Conservation (phyloP, 2,329 filamentous ascomycete genomes). For the Tolypocladium guangdongense region DNA sequence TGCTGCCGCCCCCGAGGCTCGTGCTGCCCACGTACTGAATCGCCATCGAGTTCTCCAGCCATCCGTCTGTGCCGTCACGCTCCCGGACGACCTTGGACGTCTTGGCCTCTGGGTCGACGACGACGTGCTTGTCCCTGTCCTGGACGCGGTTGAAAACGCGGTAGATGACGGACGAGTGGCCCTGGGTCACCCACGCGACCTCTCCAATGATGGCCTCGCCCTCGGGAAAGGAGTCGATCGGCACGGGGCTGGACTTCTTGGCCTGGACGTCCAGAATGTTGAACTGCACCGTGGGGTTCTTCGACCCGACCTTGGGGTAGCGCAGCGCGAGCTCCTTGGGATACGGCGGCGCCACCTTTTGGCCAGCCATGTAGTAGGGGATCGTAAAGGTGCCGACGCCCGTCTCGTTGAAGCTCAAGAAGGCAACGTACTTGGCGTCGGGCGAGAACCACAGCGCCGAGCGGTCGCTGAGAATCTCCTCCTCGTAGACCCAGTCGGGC, state of each 20-base stretch:
- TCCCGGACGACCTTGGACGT: constrained; percentile 39
- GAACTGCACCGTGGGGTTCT: constrained; percentile 53
- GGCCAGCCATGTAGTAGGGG: constrained; percentile 53
- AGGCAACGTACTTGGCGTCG: constrained; percentile 78
- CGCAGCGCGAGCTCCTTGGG: constrained; percentile 51
- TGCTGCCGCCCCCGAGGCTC: constrained; percentile 22
- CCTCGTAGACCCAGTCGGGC: constrained; percentile 76
- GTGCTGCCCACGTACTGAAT: constrained; percentile 45
- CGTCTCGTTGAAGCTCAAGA: constrained; percentile 76
- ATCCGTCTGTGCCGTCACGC: constrained; percentile 47
- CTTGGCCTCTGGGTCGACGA: constrained; percentile 40
- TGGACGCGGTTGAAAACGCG: constrained; percentile 60
- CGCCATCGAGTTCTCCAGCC: constrained; percentile 48
- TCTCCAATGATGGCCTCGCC: constrained; percentile 57
- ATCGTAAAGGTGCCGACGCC: constrained; percentile 56
- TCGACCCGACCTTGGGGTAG: constrained; percentile 59
- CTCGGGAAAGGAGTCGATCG: constrained; percentile 44
- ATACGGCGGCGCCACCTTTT: constrained; percentile 47
- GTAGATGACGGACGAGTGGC: constrained; percentile 50
- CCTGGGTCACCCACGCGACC: constrained; percentile 54
- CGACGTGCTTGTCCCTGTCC: constrained; percentile 50
- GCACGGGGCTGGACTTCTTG: constrained; percentile 31
- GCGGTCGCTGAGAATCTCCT: constrained; percentile 50
- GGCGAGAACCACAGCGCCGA: constrained; percentile 88
- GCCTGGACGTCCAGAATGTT: constrained; percentile 44